Conservation (phyloP, 805 yeast genomes). For the Ogataea paraovalis region DNA sequence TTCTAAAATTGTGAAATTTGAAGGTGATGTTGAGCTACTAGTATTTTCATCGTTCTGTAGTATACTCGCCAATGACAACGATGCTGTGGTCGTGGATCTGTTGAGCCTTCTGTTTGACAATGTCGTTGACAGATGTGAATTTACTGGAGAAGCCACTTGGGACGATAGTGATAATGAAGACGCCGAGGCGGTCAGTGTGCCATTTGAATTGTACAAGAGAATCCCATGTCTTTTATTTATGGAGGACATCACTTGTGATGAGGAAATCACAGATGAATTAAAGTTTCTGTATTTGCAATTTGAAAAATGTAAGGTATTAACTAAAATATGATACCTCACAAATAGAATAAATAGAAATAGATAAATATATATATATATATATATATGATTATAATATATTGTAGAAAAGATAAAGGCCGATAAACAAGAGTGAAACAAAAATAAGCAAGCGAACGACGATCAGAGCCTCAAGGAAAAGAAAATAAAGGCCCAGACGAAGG, state of each 20-base stretch:
- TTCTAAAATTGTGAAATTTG: constrained; percentile 1
- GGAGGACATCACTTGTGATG: constrained; percentile 7
- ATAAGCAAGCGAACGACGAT: not conserved
- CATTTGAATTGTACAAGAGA: constrained; percentile 8
- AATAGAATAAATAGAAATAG: not conserved
- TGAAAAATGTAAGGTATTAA: too few relatives aligned
- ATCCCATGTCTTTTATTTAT: constrained; percentile 20
- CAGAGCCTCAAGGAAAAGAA: not conserved
- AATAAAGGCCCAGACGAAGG: not conserved
- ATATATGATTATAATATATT: too few relatives aligned
- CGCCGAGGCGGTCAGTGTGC: constrained; percentile 1
- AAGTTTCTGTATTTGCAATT: too few relatives aligned
- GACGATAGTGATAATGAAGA: constrained; percentile 3
- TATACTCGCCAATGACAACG: constrained; percentile 15
- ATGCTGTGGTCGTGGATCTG: constrained; percentile 12
- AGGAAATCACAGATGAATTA: too few relatives aligned
- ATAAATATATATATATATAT: not conserved
- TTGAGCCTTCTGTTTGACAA: not conserved
- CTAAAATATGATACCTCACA: too few relatives aligned
- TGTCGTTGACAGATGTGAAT: not conserved
- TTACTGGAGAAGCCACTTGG: constrained; percentile 1
- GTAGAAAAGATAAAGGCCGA: too few relatives aligned
- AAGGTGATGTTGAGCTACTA: not conserved
- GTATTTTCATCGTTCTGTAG: constrained; percentile 7
- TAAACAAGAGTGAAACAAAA: constrained; percentile 2